phyloP scores from a whole-genome alignment of 2,329 filamentous ascomycete genomes.

The Cadophora luteo-olivacea region DNA sequence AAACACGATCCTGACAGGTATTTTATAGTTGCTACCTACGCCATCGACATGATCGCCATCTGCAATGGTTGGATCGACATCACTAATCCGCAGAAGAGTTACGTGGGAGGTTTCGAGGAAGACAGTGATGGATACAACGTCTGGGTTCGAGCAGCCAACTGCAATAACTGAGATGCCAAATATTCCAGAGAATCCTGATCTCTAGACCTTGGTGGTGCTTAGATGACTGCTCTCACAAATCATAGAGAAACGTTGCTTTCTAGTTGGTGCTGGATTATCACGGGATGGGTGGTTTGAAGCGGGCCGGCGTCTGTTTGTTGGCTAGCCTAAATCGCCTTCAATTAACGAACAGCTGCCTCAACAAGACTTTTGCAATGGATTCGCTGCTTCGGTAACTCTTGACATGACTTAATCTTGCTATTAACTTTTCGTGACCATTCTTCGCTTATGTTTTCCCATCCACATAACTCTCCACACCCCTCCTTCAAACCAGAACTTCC shows the following conservation, averaged over 20 bases:
- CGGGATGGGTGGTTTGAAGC: neutral
- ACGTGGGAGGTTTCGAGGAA: neutral
- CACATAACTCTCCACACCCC: too few species aligned
- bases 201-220: too few species aligned
- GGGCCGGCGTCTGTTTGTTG: neutral
- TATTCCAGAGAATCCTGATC: too few species aligned
- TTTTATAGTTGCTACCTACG: neutral
- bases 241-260: neutral
- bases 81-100: neutral
- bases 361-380: neutral
- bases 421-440: neutral
- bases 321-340: neutral
- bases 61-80: neutral
- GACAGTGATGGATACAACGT: neutral
- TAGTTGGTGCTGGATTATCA: neutral
- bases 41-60: neutral
- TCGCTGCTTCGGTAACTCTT: neutral
- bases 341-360: neutral
- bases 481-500: neutral
- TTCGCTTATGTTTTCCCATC: neutral
- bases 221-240: neutral
- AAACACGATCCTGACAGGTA: neutral
- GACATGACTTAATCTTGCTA: neutral
- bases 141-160: neutral
- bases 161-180: neutral